A percentile compares a stretch with the other conserved stretches of the same genome.
Conservation (phyloP, 345 rosid species). For the Rhodomyrtus tomentosa region DNA sequence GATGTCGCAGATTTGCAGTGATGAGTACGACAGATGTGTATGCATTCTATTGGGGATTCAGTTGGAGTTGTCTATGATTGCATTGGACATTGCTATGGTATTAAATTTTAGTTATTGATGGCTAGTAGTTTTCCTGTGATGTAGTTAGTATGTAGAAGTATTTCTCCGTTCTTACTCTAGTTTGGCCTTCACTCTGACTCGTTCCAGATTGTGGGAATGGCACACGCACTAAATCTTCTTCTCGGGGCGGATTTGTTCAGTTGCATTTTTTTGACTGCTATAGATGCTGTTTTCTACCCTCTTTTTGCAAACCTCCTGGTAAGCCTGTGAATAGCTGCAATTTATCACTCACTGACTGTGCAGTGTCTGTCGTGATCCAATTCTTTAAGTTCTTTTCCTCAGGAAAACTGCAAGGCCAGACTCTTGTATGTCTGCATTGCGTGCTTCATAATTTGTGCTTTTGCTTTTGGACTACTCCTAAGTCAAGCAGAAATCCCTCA, state of each 20-base stretch:
- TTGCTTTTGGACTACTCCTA: slow-evolving; percentile 54
- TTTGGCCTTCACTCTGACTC: slow-evolving; percentile 8
- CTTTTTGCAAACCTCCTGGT: slow-evolving; percentile 70
- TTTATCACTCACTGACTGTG: not conserved
- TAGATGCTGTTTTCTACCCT: slow-evolving; percentile 78
- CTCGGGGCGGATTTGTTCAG: slow-evolving; percentile 76
- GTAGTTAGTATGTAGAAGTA: not conserved
- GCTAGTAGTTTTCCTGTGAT: not conserved
- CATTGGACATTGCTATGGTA: slow-evolving; percentile 81
- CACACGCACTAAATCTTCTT: slow-evolving; percentile 85
- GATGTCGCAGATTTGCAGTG: slow-evolving; percentile 62
- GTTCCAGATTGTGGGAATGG: slow-evolving; percentile 79
- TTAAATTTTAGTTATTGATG: slow-evolving; percentile 2
- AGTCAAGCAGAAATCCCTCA: slow-evolving; percentile 74
- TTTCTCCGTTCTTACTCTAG: not conserved
- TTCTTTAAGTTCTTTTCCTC: slow-evolving; percentile 10
- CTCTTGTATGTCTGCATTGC: slow-evolving; percentile 40
- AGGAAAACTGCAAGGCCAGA: slow-evolving; percentile 64
- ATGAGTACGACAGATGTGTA: slow-evolving; percentile 74
- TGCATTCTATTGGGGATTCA: slow-evolving; percentile 82
- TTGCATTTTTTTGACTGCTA: slow-evolving; percentile 71
- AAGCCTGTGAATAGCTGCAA: slow-evolving; percentile 1
- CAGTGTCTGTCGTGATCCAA: too few relatives aligned
- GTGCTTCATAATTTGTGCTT: slow-evolving; percentile 46
- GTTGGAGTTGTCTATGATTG: slow-evolving; percentile 60